Evolutionary conservation across 257 asterid species (phyloP), one percentile per base, ranked within the genome.

Genomic region (Primulina huaijiensis): DNA sequence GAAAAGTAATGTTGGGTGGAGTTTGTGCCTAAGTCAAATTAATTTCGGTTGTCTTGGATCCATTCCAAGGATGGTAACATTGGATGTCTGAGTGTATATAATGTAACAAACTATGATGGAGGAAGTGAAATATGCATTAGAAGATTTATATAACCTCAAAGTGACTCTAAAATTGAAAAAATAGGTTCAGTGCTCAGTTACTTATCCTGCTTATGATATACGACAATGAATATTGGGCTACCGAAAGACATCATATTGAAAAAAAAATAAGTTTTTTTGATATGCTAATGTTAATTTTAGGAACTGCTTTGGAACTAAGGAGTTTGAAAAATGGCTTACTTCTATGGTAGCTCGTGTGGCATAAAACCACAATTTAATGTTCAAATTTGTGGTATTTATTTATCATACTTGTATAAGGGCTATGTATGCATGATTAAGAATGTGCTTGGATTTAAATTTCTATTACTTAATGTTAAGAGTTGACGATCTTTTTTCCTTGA

Each of bases 401-500:
- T 11, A 43, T 43, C 14, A 9, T 38, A 38, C 50, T 38, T 10
- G 50, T 38, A 10, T 10, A 38, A 9, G 16, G 50, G 4, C 50
- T 8, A 38, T 38, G 50, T 10, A 38, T 10, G 16, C 50, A 38
- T 43, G n/a, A 43, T 43, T 43, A 43, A 43, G 53, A 43, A 43
- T 43, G 50, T 38, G 50, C 50, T 38, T 38, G 50, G 0, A 0
- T 43, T 43, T 43, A 43, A 11, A 5, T 11, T 14, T 43, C n/a
- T 43, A 11, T 10, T 38, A 43, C 53, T 14, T 14, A 37, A 43
- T 66, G 5, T 67, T 63, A 19, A 31, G 55, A 52, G 63, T 55
- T 65, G 23, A 72, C 57, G 50, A 19, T 68, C 58, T 40, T 72
- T 67, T 71, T 72, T 67, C 75, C 78, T 58, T 74, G 52, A 76